Conservation (phyloP, 2,329 filamentous ascomycete genomes). For the Piedraia hortae region DNA sequence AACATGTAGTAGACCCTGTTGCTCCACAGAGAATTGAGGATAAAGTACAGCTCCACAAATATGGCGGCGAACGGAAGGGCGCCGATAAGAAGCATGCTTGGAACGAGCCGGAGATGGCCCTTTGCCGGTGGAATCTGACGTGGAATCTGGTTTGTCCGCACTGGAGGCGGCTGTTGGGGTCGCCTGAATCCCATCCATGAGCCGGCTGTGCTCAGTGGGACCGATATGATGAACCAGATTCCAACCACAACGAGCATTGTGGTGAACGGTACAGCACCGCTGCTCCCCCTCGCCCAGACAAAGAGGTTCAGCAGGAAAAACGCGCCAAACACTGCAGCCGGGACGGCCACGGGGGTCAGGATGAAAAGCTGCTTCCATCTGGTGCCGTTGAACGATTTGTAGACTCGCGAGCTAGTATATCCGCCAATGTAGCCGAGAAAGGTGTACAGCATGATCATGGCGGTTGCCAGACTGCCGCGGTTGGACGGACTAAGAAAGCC, state of each 20-base stretch:
- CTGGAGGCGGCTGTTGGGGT: slow-evolving; percentile 43
- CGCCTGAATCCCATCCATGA: slow-evolving; percentile 78
- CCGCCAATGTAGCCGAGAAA: slow-evolving; percentile 78
- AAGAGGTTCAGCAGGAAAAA: slow-evolving; percentile 95
- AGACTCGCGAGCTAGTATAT: slow-evolving; percentile 67
- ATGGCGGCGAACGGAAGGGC: slow-evolving; percentile 88
- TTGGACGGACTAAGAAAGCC: slow-evolving; percentile 92
- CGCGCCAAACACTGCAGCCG: slow-evolving; percentile 54
- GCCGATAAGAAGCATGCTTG: slow-evolving; percentile 75
- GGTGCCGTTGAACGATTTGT: slow-evolving; percentile 82
- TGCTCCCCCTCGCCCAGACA: slow-evolving; percentile 78
- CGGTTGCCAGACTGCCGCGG: slow-evolving; percentile 74
- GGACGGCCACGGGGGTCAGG: slow-evolving; percentile 62
- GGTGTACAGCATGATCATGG: slow-evolving; percentile 81
- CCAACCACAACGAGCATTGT: slow-evolving; percentile 84
- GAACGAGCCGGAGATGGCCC: slow-evolving; percentile 62
- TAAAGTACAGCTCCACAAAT: slow-evolving; percentile 95
- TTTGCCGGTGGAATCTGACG: slow-evolving; percentile 71
- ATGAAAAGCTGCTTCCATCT: slow-evolving; percentile 85
- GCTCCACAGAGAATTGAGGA: slow-evolving; percentile 98
- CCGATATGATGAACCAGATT: slow-evolving; percentile 94
- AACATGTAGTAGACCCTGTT: slow-evolving; percentile 99
- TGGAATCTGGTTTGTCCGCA: slow-evolving; percentile 91
- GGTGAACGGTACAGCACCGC: slow-evolving; percentile 79
- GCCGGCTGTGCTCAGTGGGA: slow-evolving; percentile 67